Evolutionary conservation across 352 stramenopile species (phyloP).

Genomic region (Hyaloperonospora brassicae): DNA sequence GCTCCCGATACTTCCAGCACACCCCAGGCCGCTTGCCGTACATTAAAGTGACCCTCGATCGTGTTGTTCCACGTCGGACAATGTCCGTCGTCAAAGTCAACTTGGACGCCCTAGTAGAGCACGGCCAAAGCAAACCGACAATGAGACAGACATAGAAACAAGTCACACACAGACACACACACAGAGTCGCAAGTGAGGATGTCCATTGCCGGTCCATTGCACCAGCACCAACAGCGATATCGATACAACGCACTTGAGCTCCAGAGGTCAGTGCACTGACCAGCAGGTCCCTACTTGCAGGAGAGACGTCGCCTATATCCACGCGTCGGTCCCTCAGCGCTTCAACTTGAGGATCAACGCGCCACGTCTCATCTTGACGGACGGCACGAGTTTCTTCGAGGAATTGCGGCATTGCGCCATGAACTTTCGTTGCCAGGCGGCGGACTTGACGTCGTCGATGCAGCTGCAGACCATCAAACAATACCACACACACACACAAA

Average conservation of each 20-base stretch:
- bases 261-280: slow-evolving; percentile 91
- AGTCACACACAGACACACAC: too few relatives aligned
- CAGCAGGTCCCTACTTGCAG: slow-evolving; percentile 85
- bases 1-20: slow-evolving; percentile 28
- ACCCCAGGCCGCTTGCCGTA: slow-evolving; percentile 85
- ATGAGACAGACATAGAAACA: too few relatives aligned
- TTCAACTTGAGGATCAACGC: slow-evolving; percentile 46
- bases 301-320: slow-evolving; percentile 89
- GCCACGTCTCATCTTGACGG: slow-evolving; percentile 55
- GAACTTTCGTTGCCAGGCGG: slow-evolving; percentile 50
- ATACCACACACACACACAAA: too few relatives aligned
- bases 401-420: slow-evolving; percentile 80
- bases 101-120: slow-evolving; percentile 50
- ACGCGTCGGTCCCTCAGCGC: slow-evolving; percentile 87
- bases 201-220: not conserved
- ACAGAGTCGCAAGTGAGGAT: not conserved
- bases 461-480: slow-evolving; percentile 25
- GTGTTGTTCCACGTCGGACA: slow-evolving; percentile 91
- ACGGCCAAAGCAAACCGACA: not conserved
- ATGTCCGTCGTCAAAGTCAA: slow-evolving; percentile 74
- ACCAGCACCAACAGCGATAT: not conserved
- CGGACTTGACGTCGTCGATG: slow-evolving; percentile 47
- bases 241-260: slow-evolving; percentile 42
- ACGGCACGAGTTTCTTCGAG: slow-evolving; percentile 54
- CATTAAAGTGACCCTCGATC: slow-evolving; percentile 86